Conservation (phyloP, 306 rosid genomes). For the Argentina anserina region DNA sequence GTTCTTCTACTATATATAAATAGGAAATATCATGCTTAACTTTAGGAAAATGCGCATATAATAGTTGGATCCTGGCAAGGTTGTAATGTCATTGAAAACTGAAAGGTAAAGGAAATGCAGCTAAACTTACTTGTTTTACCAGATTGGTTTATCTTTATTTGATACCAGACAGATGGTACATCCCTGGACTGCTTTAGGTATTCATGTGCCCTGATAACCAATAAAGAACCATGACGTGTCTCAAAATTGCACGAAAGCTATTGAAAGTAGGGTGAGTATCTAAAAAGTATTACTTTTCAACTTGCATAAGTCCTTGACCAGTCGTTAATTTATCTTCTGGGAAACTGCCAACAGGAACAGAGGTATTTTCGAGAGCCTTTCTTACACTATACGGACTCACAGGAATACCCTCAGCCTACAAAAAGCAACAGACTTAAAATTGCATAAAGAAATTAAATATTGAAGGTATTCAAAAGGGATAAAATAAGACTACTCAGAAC, state of each 20-base stretch:
- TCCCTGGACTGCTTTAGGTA: constrained; percentile 57
- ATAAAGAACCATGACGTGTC: constrained; percentile 13
- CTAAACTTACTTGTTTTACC: constrained; percentile 83
- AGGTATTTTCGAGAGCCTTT: constrained; percentile 90
- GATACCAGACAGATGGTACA: constrained; percentile 71
- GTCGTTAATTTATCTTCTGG: constrained; percentile 84
- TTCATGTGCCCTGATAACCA: constrained; percentile 77
- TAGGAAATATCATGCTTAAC: background rate
- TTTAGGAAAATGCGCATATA: background rate
- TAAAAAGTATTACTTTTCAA: constrained; percentile 71
- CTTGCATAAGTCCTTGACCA: constrained; percentile 99
- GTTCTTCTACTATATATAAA: background rate
- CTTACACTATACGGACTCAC: constrained; percentile 88
- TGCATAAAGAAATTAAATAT: constrained; percentile 18
- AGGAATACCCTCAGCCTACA: constrained; percentile 81
- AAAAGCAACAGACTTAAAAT: constrained; percentile 22
- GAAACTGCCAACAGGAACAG: constrained; percentile 62
- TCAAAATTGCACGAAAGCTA: background rate
- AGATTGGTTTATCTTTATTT: constrained; percentile 58
- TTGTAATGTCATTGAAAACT: background rate
- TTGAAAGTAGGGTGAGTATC: constrained; percentile 24
- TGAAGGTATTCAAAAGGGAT: constrained; percentile 23
- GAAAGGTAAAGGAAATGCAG: background rate
- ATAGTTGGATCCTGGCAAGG: background rate
- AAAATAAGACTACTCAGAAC: constrained; percentile 11